Evolutionary conservation across 768 basidiomycete genomes (phyloP).

Genomic region (Mycena galopus): DNA sequence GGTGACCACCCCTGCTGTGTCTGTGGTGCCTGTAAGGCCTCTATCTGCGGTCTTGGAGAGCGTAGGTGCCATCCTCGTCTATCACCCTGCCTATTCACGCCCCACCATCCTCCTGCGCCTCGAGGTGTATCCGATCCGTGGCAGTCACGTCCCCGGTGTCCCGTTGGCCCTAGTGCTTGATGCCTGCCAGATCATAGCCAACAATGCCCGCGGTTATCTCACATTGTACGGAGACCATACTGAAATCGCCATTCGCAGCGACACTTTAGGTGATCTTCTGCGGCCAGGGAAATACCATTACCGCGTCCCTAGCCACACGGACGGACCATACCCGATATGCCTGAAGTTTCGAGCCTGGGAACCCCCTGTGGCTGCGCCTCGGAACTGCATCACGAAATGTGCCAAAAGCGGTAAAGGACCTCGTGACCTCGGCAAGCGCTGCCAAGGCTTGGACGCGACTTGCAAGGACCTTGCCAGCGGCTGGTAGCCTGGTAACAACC

Average conservation of each 20-base stretch:
- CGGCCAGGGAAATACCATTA: slow-evolving; percentile 1
- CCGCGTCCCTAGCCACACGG: background rate
- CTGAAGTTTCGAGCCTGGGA: background rate
- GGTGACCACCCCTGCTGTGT: background rate
- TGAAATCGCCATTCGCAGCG: background rate
- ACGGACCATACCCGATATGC: slow-evolving; percentile 1
- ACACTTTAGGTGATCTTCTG: background rate
- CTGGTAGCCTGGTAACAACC: too few species aligned
- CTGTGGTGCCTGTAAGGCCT: background rate
- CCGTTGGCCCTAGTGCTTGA: background rate
- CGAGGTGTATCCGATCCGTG: background rate
- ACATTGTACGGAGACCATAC: background rate
- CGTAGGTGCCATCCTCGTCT: background rate
- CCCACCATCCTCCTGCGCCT: slow-evolving; percentile 2
- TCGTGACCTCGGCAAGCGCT: too few species aligned
- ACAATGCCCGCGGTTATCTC: background rate
- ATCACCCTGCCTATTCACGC: background rate
- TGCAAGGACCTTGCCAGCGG: too few species aligned
- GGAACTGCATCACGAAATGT: too few species aligned
- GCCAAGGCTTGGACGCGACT: too few species aligned
- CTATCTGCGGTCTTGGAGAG: background rate
- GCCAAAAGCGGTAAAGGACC: too few species aligned
- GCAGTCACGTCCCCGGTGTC: background rate
- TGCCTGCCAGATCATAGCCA: slow-evolving; percentile 1
- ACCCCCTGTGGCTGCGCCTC: background rate